Percentiles rank a stretch among this genome's conserved stretches.
Evolutionary conservation across 129 eudicot genomes (phyloP).

Genomic region (Flaveria bidentis): DNA sequence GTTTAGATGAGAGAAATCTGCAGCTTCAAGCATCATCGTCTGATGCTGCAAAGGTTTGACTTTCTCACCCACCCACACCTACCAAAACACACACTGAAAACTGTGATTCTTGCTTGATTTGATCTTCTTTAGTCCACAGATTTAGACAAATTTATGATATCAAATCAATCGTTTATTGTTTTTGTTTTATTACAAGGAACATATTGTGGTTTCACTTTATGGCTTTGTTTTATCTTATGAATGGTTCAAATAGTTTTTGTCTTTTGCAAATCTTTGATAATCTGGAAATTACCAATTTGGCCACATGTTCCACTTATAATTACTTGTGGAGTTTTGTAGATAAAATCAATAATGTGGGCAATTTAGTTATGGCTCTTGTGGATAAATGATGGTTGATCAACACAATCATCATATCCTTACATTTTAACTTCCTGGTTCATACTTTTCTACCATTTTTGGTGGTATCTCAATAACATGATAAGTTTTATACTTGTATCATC

Average conservation of each 20-base stretch:
- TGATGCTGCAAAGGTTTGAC: slow-evolving; percentile 64
- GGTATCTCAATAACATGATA: not conserved
- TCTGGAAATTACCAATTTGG: slow-evolving; percentile 23
- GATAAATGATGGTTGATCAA: slow-evolving; percentile 25
- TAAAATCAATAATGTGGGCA: slow-evolving; percentile 24
- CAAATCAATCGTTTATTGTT: slow-evolving; percentile 5
- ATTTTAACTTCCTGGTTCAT: not conserved
- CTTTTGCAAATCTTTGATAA: slow-evolving; percentile 34
- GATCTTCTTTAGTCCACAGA: slow-evolving; percentile 15
- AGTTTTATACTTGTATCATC: not conserved
- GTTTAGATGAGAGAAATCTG: slow-evolving; percentile 67
- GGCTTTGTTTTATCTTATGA: slow-evolving; percentile 25
- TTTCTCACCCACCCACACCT: not conserved
- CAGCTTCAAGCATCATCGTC: slow-evolving; percentile 74
- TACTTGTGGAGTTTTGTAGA: slow-evolving; percentile 38
- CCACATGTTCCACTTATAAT: slow-evolving; percentile 25
- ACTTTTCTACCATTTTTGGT: not conserved
- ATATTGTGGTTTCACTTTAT: slow-evolving; percentile 35
- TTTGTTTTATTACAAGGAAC: not conserved
- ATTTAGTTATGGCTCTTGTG: slow-evolving; percentile 16
- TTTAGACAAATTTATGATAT: slow-evolving; percentile 17
- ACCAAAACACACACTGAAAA: no score
- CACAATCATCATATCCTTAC: not conserved
- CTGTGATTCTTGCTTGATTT: slow-evolving; percentile 13
- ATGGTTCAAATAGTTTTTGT: slow-evolving; percentile 45